Percentiles rank a stretch among this genome's conserved stretches.
phyloP scores from a whole-genome alignment of 306 rosid species.

The Delonix regia region DNA sequence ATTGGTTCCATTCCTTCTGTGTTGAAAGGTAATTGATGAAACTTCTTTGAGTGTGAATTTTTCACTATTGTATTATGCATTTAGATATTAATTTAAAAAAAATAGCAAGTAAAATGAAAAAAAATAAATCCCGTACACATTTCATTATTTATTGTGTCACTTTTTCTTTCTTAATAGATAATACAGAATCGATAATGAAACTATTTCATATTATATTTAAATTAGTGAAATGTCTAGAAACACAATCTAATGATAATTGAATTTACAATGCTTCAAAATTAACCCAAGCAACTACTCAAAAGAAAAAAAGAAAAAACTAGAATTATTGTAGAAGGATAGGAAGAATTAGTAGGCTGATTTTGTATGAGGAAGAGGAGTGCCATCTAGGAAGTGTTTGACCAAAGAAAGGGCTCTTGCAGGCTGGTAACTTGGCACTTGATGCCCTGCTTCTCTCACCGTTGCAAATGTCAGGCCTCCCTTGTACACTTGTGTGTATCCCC shows the following conservation, averaged over 20 bases:
- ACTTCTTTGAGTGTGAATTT: too few relatives aligned
- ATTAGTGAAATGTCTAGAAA: not conserved
- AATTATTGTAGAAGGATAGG: not conserved
- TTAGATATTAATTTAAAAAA: too few relatives aligned
- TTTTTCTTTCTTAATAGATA: too few relatives aligned
- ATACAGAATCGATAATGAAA: too few relatives aligned
- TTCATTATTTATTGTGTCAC: too few relatives aligned
- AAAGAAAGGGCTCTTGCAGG: conserved; percentile 75
- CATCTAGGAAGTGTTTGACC: conserved; percentile 63
- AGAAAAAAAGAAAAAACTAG: not conserved
- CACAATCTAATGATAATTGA: conserved; percentile 7
- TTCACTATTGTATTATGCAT: too few relatives aligned
- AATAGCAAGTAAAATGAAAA: too few relatives aligned
- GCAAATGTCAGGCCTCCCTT: conserved; percentile 68
- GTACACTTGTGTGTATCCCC: conserved; percentile 68
- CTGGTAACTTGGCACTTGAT: conserved; percentile 86
- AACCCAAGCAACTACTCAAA: too few relatives aligned
- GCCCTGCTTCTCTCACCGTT: conserved; percentile 84
- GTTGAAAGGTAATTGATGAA: too few relatives aligned
- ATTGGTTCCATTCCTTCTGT: too few relatives aligned
- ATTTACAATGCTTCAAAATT: not conserved
- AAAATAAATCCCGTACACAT: too few relatives aligned
- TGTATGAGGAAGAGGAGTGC: conserved; percentile 60
- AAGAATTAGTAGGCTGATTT: not conserved
- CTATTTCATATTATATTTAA: too few relatives aligned